Percentiles rank a stretch among this genome's conserved stretches.
Conservation (phyloP, 805 yeast genomes). For the Sugiyamaella valdiviana region DNA sequence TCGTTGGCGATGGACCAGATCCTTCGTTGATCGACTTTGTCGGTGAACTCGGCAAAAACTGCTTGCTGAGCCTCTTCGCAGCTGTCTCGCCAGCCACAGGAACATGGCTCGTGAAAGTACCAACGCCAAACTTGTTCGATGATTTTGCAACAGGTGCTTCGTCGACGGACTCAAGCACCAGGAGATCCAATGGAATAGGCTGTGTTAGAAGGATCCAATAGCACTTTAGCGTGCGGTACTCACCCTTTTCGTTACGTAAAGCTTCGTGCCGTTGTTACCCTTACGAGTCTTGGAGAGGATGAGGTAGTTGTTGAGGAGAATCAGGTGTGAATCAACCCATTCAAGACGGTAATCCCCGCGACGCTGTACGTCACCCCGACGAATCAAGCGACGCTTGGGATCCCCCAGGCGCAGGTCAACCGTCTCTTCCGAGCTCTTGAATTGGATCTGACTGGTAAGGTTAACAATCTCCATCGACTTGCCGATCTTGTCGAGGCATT, state of each 20-base stretch:
- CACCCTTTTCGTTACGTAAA: slow-evolving; percentile 29
- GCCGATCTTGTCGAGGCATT: slow-evolving; percentile 54
- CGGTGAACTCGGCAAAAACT: slow-evolving; percentile 10
- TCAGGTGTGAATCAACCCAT: slow-evolving; percentile 44
- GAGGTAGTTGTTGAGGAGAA: slow-evolving; percentile 65
- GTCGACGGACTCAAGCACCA: slow-evolving; percentile 51
- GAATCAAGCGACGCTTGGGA: slow-evolving; percentile 48
- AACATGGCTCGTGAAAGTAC: slow-evolving; percentile 22
- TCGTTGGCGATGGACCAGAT: not conserved
- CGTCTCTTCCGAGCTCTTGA: slow-evolving; percentile 42
- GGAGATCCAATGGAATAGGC: slow-evolving; percentile 41
- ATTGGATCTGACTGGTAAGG: slow-evolving; percentile 47
- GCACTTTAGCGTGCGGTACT: slow-evolving; percentile 1
- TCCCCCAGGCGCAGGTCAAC: slow-evolving; percentile 50
- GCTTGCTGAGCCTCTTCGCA: slow-evolving; percentile 12
- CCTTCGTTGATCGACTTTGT: slow-evolving; percentile 2
- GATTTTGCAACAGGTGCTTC: slow-evolving; percentile 30
- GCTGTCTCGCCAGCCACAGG: slow-evolving; percentile 1
- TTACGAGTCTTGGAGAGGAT: slow-evolving; percentile 33
- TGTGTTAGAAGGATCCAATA: slow-evolving; percentile 5
- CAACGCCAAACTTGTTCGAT: slow-evolving; percentile 22
- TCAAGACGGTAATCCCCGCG: slow-evolving; percentile 63
- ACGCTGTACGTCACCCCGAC: slow-evolving; percentile 52
- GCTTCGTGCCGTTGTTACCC: slow-evolving; percentile 30
- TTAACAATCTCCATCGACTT: slow-evolving; percentile 49